A percentile compares a stretch with the other conserved stretches of the same genome.
phyloP scores from a whole-genome alignment of 2,329 filamentous ascomycete species.

The Beauveria scarabaeidicola region DNA sequence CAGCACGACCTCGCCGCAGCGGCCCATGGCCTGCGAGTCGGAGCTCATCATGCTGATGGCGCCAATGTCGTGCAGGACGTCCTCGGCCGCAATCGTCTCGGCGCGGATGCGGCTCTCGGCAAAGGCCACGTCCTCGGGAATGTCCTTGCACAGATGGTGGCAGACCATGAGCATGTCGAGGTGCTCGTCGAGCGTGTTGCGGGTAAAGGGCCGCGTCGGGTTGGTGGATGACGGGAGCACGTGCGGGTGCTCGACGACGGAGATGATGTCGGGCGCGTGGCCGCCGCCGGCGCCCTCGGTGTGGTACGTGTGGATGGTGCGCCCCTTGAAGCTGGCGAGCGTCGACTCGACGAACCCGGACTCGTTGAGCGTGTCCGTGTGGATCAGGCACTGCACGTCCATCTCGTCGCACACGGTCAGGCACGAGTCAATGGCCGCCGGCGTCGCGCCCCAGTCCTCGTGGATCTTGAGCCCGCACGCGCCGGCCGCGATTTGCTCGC shows the following conservation, averaged over 20 bases:
- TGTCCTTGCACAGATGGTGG: slow-evolving; percentile 86
- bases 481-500: slow-evolving; percentile 74
- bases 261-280: slow-evolving; percentile 93
- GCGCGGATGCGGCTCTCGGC: slow-evolving; percentile 90
- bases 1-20: slow-evolving; percentile 86
- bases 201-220: slow-evolving; percentile 81
- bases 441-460: slow-evolving; percentile 92
- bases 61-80: slow-evolving; percentile 88
- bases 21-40: slow-evolving; percentile 94
- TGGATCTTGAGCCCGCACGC: slow-evolving; percentile 89
- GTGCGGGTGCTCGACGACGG: slow-evolving; percentile 79
- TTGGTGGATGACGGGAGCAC: slow-evolving; percentile 68
- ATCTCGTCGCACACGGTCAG: slow-evolving; percentile 79
- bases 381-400: slow-evolving; percentile 88
- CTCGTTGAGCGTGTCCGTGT: slow-evolving; percentile 94
- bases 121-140: slow-evolving; percentile 92
- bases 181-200: slow-evolving; percentile 91
- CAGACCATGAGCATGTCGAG: slow-evolving; percentile 98
- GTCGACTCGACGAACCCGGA: slow-evolving; percentile 95
- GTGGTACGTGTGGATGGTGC: slow-evolving; percentile 94
- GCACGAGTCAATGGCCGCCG: slow-evolving; percentile 83
- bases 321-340: slow-evolving; percentile 71
- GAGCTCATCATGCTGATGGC: slow-evolving; percentile 97
- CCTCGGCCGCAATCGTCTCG: slow-evolving; percentile 93
- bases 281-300: slow-evolving; percentile 92